These are phyloP conservation scores for Rhizopogon vesiculosus DNA, from an alignment of 768 basidiomycete species.

Conservation along the genomic window DNA sequence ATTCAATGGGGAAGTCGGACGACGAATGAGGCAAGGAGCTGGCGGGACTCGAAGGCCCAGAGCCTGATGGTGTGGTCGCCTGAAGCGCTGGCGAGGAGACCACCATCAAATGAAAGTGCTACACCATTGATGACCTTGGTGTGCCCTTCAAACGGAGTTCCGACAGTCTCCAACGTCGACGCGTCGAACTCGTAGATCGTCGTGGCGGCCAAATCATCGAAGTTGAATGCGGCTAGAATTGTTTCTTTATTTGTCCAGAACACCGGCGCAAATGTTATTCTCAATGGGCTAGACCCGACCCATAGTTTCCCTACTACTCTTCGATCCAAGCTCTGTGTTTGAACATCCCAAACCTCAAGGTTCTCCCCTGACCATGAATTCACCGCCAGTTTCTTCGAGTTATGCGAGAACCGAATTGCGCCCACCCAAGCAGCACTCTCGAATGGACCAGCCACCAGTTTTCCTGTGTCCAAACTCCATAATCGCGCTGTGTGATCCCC, in stretches of 20 bases:
- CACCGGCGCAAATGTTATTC: neutral
- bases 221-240: no score
- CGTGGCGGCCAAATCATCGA: no score
- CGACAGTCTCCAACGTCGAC: neutral
- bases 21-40: neutral
- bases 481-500: neutral
- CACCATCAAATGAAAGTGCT: neutral
- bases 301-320: no score
- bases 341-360: neutral
- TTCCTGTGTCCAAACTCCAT: neutral
- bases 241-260: neutral
- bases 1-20: no score
- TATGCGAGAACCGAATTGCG: neutral
- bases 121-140: neutral
- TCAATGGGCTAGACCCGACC: no score
- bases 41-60: neutral
- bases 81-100: neutral
- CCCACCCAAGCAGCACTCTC: neutral
- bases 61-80: neutral
- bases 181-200: neutral
- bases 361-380: neutral
- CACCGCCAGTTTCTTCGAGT: neutral
- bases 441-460: neutral
- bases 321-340: no score
- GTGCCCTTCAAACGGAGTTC: neutral